phyloP scores from a whole-genome alignment of 495 filamentous ascomycete genomes.

The Parathielavia hyrcaniae region DNA sequence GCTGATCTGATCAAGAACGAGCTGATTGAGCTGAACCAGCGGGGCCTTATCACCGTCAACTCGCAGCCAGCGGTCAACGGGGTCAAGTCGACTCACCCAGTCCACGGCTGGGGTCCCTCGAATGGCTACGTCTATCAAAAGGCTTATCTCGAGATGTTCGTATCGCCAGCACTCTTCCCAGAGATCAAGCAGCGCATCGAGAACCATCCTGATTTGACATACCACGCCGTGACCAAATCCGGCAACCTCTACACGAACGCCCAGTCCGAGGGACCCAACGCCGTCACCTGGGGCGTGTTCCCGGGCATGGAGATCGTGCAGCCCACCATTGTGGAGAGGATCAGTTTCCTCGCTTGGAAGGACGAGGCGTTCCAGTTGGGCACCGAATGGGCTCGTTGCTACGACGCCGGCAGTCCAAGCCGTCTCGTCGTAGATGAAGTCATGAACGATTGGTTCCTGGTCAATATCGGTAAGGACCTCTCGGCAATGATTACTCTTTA shows the following conservation, averaged over 20 bases:
- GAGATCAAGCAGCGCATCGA: conserved; percentile 78
- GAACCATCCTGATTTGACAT: conserved; percentile 73
- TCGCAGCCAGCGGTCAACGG: conserved; percentile 95
- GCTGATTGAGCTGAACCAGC: conserved; percentile 72
- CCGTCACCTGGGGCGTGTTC: conserved; percentile 98
- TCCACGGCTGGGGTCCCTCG: conserved; percentile 89
- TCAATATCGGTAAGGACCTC: conserved; percentile 94
- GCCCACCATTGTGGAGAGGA: conserved; percentile 96
- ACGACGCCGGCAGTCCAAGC: conserved; percentile 70
- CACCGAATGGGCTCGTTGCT: conserved; percentile 88
- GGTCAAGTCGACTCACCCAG: conserved; percentile 76
- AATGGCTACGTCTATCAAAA: conserved; percentile 99
- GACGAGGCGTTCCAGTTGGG: conserved; percentile 94
- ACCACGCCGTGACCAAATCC: conserved; percentile 79
- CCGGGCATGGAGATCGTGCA: conserved; percentile 98
- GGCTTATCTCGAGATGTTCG: conserved; percentile 86
- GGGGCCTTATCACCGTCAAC: conserved; percentile 92
- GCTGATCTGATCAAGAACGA: conserved; percentile 68
- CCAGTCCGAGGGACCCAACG: conserved; percentile 79
- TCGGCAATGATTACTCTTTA: no score
- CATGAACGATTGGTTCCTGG: conserved; percentile 84
- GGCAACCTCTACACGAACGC: conserved; percentile 83
- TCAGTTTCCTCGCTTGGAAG: conserved; percentile 98
- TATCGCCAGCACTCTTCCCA: conserved; percentile 69
- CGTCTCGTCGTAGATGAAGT: conserved; percentile 72